phyloP scores from a whole-genome alignment of 2,329 filamentous ascomycete genomes.

The Trichophaea hybrida region DNA sequence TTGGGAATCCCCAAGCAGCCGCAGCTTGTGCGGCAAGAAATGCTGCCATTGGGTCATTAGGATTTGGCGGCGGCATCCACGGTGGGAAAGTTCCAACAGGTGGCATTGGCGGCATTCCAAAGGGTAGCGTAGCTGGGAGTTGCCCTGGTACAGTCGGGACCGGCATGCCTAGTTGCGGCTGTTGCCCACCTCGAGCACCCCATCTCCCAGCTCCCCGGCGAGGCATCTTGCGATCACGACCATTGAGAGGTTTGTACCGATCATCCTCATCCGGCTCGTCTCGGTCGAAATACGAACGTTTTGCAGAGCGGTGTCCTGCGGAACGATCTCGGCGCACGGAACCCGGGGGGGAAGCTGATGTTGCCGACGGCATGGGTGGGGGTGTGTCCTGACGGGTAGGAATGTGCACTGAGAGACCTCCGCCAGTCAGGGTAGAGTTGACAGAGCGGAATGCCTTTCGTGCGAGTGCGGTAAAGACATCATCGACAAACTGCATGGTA shows the following conservation, averaged over 20 bases:
- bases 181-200: no score
- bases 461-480: conserved; percentile 52
- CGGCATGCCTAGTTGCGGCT: background rate
- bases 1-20: conserved; percentile 36
- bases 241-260: conserved; percentile 29
- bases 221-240: conserved; percentile 44
- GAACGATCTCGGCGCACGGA: conserved; percentile 14
- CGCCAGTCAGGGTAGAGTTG: conserved; percentile 24
- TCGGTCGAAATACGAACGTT: conserved; percentile 44
- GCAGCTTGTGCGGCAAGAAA: conserved; percentile 49
- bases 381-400: conserved; percentile 32
- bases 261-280: conserved; percentile 27
- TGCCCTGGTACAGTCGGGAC: background rate
- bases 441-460: conserved; percentile 46
- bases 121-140: background rate
- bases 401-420: conserved; percentile 31
- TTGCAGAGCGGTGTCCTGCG: conserved; percentile 30
- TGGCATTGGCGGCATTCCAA: conserved; percentile 25
- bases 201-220: conserved; percentile 39
- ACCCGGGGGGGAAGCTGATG: conserved; percentile 15
- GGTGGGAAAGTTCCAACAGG: conserved; percentile 16
- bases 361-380: conserved; percentile 32
- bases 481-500: conserved; percentile 49
- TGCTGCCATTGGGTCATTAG: conserved; percentile 46
- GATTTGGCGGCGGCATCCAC: conserved; percentile 38